These are phyloP conservation scores for Lathyrus oleraceus DNA, from an alignment of 306 rosid species.

Conservation along the genomic window DNA sequence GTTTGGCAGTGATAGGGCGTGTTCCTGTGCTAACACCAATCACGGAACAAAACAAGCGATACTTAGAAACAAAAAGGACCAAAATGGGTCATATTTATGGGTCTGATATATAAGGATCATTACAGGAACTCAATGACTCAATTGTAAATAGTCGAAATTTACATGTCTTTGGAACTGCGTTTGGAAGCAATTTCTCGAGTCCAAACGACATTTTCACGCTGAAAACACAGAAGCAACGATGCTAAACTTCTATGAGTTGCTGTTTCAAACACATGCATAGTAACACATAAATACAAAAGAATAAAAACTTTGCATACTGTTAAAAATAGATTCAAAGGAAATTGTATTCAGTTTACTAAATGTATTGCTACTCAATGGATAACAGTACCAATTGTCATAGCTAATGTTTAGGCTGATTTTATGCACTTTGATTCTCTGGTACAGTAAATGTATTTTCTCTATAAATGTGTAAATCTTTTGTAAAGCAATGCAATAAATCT, in stretches of 20 bases:
- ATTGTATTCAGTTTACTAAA: constrained; percentile 7
- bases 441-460: no score
- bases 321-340: not conserved
- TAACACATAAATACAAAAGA: not conserved
- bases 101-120: constrained; percentile 61
- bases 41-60: constrained; percentile 69
- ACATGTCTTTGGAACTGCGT: not conserved
- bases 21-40: constrained; percentile 82
- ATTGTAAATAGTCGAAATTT: constrained; percentile 36
- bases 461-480: no score
- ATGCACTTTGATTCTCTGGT: no score
- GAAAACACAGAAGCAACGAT: not conserved
- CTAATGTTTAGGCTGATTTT: no score
- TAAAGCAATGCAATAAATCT: no score
- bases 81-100: constrained; percentile 93
- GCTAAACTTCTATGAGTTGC: not conserved
- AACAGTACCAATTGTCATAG: no score
- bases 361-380: not conserved
- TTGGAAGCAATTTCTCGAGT: not conserved
- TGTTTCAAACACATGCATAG: not conserved
- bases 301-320: not conserved
- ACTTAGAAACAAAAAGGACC: constrained; percentile 79
- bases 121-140: constrained; percentile 43
- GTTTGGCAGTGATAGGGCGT: constrained; percentile 75
- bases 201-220: not conserved